phyloP scores from a whole-genome alignment of 2,329 filamentous ascomycete genomes.

The Epichloe sylvatica region DNA sequence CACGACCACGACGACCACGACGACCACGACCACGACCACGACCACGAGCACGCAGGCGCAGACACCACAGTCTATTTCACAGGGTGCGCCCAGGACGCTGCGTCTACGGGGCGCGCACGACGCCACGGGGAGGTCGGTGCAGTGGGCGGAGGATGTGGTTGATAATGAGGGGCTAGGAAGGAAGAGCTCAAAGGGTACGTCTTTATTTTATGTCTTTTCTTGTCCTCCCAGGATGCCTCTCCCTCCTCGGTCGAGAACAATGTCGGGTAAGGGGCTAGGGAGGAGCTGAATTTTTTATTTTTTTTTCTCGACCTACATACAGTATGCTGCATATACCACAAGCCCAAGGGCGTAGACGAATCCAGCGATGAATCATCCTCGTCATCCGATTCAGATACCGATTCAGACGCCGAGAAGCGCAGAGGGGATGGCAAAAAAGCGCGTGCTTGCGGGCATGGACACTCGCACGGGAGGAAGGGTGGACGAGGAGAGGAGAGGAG shows the following conservation, averaged over 20 bases:
- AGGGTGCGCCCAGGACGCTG: constrained; percentile 26
- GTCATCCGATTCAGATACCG: constrained; percentile 18
- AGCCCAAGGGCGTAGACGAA: constrained; percentile 66
- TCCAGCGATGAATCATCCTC: constrained; percentile 55
- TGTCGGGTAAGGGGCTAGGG: not conserved
- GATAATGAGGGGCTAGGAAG: constrained; percentile 92
- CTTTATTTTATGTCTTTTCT: not conserved
- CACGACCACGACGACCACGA: constrained; percentile 4
- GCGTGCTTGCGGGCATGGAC: not conserved
- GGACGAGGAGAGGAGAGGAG: constrained; percentile 16
- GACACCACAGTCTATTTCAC: constrained; percentile 13
- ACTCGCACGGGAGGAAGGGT: too few species aligned
- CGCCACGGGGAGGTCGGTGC: constrained; percentile 48
- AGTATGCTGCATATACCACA: constrained; percentile 99
- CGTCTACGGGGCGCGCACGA: constrained; percentile 37
- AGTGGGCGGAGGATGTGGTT: constrained; percentile 85
- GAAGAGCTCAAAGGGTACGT: constrained; percentile 80
- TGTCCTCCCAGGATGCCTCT: too few species aligned
- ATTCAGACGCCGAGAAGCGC: constrained; percentile 6
- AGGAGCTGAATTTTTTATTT: not conserved
- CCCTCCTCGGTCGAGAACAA: too few species aligned
- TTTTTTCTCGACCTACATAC: not conserved
- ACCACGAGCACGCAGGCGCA: constrained; percentile 9
- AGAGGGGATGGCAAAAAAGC: constrained; percentile 11
- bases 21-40: constrained; percentile 12